Percentiles rank a stretch among this genome's conserved stretches.
Conservation (phyloP, 495 filamentous ascomycete genomes). For the Aspergillus ellipticus region DNA sequence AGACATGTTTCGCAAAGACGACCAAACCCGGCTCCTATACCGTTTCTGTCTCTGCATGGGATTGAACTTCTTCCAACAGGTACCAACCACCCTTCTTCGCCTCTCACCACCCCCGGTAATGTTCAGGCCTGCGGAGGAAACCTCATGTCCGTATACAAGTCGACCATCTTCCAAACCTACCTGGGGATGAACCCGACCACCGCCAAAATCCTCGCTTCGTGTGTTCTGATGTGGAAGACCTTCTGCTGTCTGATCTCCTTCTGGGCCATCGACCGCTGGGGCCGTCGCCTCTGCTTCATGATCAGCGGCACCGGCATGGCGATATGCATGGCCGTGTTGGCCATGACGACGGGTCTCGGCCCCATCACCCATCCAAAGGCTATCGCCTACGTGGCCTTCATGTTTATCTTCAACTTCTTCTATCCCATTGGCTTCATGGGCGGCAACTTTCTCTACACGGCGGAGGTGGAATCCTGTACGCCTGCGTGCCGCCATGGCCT, state of each 20-base stretch:
- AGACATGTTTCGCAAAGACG: conserved; percentile 14
- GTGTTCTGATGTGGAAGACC: conserved; percentile 42
- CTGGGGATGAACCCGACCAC: conserved; percentile 9
- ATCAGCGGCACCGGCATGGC: conserved; percentile 43
- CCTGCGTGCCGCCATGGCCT: conserved; percentile 41
- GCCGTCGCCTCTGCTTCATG: conserved; percentile 45
- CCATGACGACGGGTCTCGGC: conserved; percentile 31
- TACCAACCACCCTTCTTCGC: conserved; percentile 1
- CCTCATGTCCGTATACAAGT: conserved; percentile 17
- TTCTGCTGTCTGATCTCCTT: conserved; percentile 35
- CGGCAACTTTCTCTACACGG: conserved; percentile 49
- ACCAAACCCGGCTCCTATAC: conserved; percentile 18
- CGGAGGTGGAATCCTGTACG: conserved; percentile 47
- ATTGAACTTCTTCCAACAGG: conserved; percentile 31
- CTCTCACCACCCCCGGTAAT: too few relatives aligned
- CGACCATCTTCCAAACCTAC: conserved; percentile 18
- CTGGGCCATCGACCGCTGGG: conserved; percentile 46
- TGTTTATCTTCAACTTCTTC: conserved; percentile 56
- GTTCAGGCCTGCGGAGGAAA: conserved; percentile 14
- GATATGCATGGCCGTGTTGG: conserved; percentile 42
- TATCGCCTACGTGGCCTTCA: conserved; percentile 42
- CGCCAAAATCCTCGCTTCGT: conserved; percentile 18
- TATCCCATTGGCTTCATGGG: conserved; percentile 51
- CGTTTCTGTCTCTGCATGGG: conserved; percentile 23
- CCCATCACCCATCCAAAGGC: conserved; percentile 21